These are phyloP conservation scores for Botryotinia convoluta DNA, from an alignment of 2,329 filamentous ascomycete genomes.

Conservation along the genomic window DNA sequence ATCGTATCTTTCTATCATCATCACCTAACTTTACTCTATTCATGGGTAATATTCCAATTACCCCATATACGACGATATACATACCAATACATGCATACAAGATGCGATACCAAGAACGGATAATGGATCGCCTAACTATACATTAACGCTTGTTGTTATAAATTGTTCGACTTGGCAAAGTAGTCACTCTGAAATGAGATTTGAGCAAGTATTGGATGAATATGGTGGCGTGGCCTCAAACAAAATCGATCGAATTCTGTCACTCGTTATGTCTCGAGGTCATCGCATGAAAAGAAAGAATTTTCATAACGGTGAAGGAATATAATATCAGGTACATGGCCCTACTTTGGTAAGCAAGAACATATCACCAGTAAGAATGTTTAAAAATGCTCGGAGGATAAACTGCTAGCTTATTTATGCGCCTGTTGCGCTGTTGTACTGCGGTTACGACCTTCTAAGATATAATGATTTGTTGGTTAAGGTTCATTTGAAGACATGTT, in stretches of 20 bases:
- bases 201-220: conserved; percentile 9
- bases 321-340: neutral
- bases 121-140: neutral
- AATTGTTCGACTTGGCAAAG: neutral
- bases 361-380: neutral
- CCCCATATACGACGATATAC: neutral
- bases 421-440: conserved; percentile 9
- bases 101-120: neutral
- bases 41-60: neutral
- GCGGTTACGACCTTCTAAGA: neutral
- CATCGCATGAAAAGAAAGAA: conserved; percentile 9
- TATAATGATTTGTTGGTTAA: conserved; percentile 11
- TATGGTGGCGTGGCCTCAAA: conserved; percentile 13
- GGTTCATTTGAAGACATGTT: conserved; percentile 11
- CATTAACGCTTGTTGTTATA: neutral
- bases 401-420: neutral
- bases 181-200: neutral
- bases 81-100: neutral
- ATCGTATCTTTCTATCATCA: neutral
- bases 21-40: neutral
- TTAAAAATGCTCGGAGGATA: neutral
- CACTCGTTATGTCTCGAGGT: conserved; percentile 19
- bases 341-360: conserved; percentile 1
- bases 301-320: neutral
- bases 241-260: conserved; percentile 10